phyloP scores from a whole-genome alignment of 352 stramenopile genomes.

The Pilasporangium apinafurcum region DNA sequence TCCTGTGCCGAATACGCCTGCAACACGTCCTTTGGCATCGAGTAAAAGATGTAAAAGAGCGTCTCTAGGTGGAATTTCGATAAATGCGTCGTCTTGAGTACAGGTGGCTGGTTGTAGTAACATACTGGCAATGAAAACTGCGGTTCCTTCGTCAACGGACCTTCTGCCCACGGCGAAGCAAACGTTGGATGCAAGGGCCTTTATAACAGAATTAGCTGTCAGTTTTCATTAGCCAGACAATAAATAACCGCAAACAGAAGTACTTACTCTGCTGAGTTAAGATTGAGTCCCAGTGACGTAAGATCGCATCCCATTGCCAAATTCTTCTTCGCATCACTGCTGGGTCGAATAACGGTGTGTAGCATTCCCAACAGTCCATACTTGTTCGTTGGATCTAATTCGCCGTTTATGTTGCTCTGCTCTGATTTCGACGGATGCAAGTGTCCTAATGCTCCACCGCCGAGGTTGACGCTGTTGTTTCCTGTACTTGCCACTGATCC shows the following conservation, averaged over 20 bases:
- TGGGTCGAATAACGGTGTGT: constrained; percentile 66
- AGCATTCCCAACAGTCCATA: constrained; percentile 80
- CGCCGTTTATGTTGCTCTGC: constrained; percentile 26
- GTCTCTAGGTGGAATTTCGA: constrained; percentile 98
- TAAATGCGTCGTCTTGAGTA: constrained; percentile 96
- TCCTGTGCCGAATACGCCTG: constrained; percentile 90
- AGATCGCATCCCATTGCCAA: constrained; percentile 75
- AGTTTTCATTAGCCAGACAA: not conserved
- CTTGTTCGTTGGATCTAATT: constrained; percentile 65
- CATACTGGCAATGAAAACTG: constrained; percentile 81
- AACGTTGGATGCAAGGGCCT: constrained; percentile 79
- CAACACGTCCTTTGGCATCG: constrained; percentile 96
- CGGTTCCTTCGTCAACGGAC: constrained; percentile 69
- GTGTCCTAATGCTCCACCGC: constrained; percentile 51
- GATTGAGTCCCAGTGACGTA: constrained; percentile 76
- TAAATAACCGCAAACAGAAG: not conserved
- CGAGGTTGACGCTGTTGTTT: constrained; percentile 38
- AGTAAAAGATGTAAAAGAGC: constrained; percentile 99
- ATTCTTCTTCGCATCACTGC: constrained; percentile 66
- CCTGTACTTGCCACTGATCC: not conserved
- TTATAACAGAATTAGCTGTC: not conserved
- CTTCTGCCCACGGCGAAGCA: constrained; percentile 72
- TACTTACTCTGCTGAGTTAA: constrained; percentile 79
- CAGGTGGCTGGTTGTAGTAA: constrained; percentile 93
- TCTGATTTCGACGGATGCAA: constrained; percentile 23